These are phyloP conservation scores for Arthrobotrys sphaeroides DNA, from an alignment of 2,329 filamentous ascomycete species.

Conservation along the genomic window DNA sequence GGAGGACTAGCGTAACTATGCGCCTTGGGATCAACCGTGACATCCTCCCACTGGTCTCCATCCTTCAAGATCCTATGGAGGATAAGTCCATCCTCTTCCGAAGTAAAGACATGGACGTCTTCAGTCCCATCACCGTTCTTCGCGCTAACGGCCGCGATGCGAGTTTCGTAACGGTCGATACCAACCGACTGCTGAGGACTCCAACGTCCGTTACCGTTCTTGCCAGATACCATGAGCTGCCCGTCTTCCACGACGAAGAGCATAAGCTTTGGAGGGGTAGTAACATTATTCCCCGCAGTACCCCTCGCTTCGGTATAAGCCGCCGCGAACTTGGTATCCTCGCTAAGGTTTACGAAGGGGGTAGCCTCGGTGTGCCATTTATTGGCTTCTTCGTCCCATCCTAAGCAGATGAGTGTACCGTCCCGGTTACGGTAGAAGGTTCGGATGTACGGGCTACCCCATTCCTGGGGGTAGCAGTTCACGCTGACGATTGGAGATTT, in stretches of 20 bases:
- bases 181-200: background rate
- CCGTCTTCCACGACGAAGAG: background rate
- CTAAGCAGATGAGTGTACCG: background rate
- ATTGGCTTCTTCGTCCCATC: background rate
- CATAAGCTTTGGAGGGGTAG: background rate
- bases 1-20: too few species aligned
- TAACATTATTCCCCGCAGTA: background rate
- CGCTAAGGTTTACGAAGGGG: background rate
- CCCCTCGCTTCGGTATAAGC: background rate
- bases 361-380: background rate
- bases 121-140: background rate
- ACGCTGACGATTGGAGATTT: background rate
- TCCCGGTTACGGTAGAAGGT: background rate
- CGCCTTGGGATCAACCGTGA: background rate
- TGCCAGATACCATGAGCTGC: background rate
- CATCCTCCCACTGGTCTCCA: background rate
- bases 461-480: background rate
- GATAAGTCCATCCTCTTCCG: background rate
- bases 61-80: background rate
- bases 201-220: background rate
- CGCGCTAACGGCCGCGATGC: background rate
- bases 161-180: background rate
- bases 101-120: constrained; percentile 12
- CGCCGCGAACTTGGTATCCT: background rate
- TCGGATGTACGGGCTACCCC: background rate